Percentiles rank a stretch among this genome's conserved stretches.
Evolutionary conservation across 1,284 basidiomycete genomes (phyloP).

Genomic region (Naganishia sp.): DNA sequence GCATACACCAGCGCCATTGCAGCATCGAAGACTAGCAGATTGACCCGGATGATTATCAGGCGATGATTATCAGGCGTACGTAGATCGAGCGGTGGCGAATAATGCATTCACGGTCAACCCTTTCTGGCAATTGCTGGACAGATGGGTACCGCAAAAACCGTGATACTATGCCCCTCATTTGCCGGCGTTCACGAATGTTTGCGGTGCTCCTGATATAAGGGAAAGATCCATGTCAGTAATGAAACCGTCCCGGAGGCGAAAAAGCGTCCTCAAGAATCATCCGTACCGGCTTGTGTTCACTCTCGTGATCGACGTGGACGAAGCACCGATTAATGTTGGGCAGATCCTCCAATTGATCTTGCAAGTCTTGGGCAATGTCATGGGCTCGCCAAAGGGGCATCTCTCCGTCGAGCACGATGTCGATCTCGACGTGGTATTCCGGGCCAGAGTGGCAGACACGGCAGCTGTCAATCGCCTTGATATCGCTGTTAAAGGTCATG

Average conservation of each 20-base stretch:
- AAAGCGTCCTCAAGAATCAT: neutral
- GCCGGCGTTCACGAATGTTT: constrained; percentile 10
- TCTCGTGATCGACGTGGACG: constrained; percentile 92
- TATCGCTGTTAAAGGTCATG: constrained; percentile 80
- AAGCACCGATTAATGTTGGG: constrained; percentile 89
- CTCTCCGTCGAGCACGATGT: constrained; percentile 86
- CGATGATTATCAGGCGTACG: too few species aligned
- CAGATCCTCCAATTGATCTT: constrained; percentile 75
- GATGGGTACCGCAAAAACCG: too few species aligned
- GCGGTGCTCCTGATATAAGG: constrained; percentile 19
- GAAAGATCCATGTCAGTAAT: neutral
- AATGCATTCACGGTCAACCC: too few species aligned
- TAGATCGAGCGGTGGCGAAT: too few species aligned
- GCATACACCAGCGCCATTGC: too few species aligned
- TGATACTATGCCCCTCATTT: too few species aligned
- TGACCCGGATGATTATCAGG: too few species aligned
- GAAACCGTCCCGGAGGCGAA: neutral
- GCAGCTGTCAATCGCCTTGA: constrained; percentile 83
- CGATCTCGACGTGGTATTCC: constrained; percentile 90
- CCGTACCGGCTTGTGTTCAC: constrained; percentile 63
- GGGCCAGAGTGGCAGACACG: constrained; percentile 74
- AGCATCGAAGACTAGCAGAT: too few species aligned
- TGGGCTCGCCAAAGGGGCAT: constrained; percentile 91
- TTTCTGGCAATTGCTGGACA: too few species aligned
- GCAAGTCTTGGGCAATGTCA: constrained; percentile 67